Evolutionary conservation across 495 filamentous ascomycete genomes (phyloP).

Genomic region (Penicillium longicatenatum): DNA sequence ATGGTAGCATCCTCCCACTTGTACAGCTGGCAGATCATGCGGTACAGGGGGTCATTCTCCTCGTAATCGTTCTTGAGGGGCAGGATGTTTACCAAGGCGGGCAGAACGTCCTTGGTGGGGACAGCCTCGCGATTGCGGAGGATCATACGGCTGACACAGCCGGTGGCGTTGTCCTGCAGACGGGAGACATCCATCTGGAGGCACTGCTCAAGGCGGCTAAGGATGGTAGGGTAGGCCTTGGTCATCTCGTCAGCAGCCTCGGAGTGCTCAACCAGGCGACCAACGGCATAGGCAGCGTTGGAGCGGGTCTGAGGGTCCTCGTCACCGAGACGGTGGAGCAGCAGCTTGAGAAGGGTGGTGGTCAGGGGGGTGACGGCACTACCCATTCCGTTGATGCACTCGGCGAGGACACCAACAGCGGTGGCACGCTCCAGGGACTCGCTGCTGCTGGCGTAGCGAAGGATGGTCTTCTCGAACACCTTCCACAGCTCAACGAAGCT

Average conservation of each 20-base stretch:
- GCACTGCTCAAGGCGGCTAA: conserved; percentile 80
- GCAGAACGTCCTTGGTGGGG: conserved; percentile 78
- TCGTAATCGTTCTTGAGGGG: conserved; percentile 94
- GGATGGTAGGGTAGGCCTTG: conserved; percentile 72
- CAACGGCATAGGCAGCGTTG: conserved; percentile 89
- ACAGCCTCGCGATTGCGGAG: conserved; percentile 76
- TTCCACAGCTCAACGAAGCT: conserved; percentile 89
- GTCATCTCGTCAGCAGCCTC: conserved; percentile 69
- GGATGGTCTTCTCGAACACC: conserved; percentile 84
- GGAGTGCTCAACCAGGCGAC: conserved; percentile 79
- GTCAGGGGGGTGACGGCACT: conserved; percentile 76
- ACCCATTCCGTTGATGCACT: conserved; percentile 87
- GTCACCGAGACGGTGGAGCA: conserved; percentile 84
- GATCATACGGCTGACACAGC: conserved; percentile 92
- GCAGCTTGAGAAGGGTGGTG: conserved; percentile 68
- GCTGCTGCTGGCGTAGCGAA: conserved; percentile 82
- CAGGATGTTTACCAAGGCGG: conserved; percentile 73
- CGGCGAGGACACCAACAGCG: conserved; percentile 87
- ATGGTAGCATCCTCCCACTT: conserved; percentile 71
- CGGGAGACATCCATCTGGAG: conserved; percentile 73
- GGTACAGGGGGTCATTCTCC: conserved; percentile 91
- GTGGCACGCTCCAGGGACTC: conserved; percentile 86
- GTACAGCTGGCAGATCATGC: conserved; percentile 85
- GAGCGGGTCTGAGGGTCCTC: conserved; percentile 91
- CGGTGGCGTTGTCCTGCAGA: conserved; percentile 89